Evolutionary conservation across 345 rosid genomes (phyloP).

Genomic region (Syzygium oleosum): DNA sequence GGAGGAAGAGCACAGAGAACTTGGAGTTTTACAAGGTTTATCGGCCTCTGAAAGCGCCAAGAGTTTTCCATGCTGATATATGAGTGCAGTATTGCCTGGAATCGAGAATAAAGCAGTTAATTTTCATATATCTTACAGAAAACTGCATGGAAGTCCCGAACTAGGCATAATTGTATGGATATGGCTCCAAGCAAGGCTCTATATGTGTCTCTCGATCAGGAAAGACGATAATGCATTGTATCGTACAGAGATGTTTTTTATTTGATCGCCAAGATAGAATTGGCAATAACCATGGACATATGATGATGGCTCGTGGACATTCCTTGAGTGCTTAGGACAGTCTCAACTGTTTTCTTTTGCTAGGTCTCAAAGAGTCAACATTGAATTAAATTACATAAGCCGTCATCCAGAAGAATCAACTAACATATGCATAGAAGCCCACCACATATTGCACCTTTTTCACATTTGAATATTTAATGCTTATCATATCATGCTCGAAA

Average conservation of each 20-base stretch:
- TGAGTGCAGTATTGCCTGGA: conserved; percentile 83
- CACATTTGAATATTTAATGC: too few species aligned
- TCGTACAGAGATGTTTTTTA: not conserved
- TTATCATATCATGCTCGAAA: not conserved
- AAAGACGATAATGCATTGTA: not conserved
- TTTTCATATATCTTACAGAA: not conserved
- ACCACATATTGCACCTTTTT: not conserved
- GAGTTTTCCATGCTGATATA: conserved; percentile 86
- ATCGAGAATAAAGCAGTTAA: conserved; percentile 1
- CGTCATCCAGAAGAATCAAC: not conserved
- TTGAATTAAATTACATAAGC: not conserved
- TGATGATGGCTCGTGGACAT: not conserved
- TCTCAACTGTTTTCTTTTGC: not conserved
- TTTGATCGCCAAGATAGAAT: not conserved
- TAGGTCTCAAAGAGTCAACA: not conserved
- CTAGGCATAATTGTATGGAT: not conserved
- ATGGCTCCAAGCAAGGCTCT: not conserved
- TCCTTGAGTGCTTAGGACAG: not conserved
- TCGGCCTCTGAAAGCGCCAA: conserved; percentile 76
- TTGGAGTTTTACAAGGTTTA: conserved; percentile 72
- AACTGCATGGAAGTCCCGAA: not conserved
- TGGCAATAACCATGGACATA: not conserved
- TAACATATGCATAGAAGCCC: not conserved
- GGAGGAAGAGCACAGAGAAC: not conserved
- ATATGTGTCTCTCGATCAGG: not conserved